These are phyloP conservation scores for Aspergillus pseudoterreus DNA, from an alignment of 2,329 filamentous ascomycete species.

Conservation along the genomic window DNA sequence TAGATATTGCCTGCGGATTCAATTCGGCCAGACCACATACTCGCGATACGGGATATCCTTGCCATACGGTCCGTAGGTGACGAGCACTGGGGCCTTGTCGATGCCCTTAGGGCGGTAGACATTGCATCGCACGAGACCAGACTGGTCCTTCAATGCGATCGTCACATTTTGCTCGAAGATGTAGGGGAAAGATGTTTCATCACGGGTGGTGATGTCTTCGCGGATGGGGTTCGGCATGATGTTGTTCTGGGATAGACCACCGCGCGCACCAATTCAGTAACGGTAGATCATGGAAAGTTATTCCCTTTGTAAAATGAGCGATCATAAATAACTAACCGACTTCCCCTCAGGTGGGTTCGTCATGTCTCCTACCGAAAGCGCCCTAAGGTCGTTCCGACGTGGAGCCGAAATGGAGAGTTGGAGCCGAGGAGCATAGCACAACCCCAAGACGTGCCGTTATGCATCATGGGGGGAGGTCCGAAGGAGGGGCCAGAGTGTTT, in stretches of 20 bases:
- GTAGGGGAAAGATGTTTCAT: constrained; percentile 40
- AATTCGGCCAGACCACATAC: constrained; percentile 24
- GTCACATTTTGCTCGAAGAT: constrained; percentile 50
- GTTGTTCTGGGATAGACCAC: not conserved
- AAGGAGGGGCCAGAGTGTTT: not conserved
- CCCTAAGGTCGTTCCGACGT: constrained; percentile 11
- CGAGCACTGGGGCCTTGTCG: constrained; percentile 54
- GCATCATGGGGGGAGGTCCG: not conserved
- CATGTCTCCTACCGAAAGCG: not conserved
- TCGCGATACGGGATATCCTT: constrained; percentile 65
- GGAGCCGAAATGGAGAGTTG: constrained; percentile 23
- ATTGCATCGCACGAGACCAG: constrained; percentile 47
- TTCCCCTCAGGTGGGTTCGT: constrained; percentile 1
- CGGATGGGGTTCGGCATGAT: constrained; percentile 27
- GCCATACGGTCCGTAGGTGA: constrained; percentile 71
- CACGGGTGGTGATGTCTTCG: constrained; percentile 28
- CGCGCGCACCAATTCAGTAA: not conserved
- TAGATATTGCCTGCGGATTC: too few relatives aligned
- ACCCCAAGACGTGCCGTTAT: not conserved
- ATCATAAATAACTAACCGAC: constrained; percentile 1
- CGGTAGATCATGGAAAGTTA: not conserved
- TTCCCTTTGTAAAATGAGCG: not conserved
- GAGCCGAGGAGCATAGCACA: constrained; percentile 4
- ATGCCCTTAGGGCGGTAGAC: constrained; percentile 47
- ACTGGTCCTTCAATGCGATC: constrained; percentile 39